Percentiles rank a stretch among this genome's conserved stretches.
phyloP scores from a whole-genome alignment of 768 basidiomycete genomes.

The Lentinula sp. region DNA sequence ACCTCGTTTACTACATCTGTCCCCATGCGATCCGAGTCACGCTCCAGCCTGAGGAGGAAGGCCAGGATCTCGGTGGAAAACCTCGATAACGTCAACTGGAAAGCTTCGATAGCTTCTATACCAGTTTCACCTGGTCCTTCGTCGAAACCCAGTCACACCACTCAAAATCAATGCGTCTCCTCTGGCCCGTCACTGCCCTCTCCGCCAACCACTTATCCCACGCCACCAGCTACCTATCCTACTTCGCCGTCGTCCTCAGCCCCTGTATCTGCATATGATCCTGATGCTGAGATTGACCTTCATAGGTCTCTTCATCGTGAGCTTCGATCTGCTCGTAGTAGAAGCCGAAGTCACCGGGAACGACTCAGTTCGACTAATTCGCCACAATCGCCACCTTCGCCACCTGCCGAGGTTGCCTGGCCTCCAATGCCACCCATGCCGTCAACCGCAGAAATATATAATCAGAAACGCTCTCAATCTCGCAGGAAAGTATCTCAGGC shows the following conservation, averaged over 20 bases:
- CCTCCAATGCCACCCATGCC: conserved; percentile 1
- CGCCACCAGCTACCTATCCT: background rate
- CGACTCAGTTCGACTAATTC: background rate
- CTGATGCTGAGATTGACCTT: background rate
- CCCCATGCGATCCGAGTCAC: background rate
- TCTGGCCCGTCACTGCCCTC: background rate
- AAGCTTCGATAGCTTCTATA: background rate
- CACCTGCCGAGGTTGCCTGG: background rate
- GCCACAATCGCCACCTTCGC: background rate
- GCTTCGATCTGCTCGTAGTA: conserved; percentile 2
- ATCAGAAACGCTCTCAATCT: background rate
- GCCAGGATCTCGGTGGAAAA: conserved; percentile 1
- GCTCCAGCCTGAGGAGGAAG: background rate
- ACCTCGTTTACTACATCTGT: background rate
- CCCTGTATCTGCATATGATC: background rate
- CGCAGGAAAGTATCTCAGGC: background rate
- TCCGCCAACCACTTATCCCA: background rate
- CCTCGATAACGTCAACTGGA: background rate
- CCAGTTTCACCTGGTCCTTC: background rate
- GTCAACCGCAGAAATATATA: background rate
- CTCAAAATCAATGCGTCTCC: no score
- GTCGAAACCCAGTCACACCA: background rate
- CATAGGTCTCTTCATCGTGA: conserved; percentile 4
- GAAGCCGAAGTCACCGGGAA: conserved; percentile 5
- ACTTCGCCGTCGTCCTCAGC: background rate